Percentiles rank a stretch among this genome's conserved stretches.
Conservation (phyloP, 1,284 basidiomycete genomes). For the Papiliotrema fonsecae region DNA sequence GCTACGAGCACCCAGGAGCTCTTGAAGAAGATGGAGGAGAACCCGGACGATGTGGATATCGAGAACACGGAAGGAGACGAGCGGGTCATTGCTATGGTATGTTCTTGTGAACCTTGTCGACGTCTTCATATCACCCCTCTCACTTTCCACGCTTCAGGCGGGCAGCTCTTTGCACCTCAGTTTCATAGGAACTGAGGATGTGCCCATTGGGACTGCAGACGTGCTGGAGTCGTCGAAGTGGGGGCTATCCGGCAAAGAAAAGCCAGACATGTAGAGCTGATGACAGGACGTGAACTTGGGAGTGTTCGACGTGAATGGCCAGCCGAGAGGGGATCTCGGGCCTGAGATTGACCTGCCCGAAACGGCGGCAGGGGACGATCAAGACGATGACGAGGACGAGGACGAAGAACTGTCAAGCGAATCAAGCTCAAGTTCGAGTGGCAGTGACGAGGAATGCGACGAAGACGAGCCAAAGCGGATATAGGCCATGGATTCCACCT, state of each 20-base stretch:
- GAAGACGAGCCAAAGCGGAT: no score
- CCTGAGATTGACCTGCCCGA: slow-evolving; percentile 24
- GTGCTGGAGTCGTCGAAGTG: no score
- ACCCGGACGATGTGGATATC: slow-evolving; percentile 29
- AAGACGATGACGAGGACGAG: slow-evolving; percentile 6
- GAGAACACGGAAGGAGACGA: slow-evolving; percentile 24
- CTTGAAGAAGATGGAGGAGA: slow-evolving; percentile 14
- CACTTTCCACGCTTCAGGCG: background rate
- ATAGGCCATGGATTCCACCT: no score
- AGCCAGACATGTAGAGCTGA: background rate
- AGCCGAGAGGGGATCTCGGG: slow-evolving; percentile 19
- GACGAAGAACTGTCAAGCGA: no score
- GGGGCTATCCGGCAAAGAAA: no score
- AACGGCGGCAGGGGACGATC: slow-evolving; percentile 7
- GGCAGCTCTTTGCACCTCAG: no score
- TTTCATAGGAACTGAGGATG: no score
- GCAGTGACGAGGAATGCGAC: no score
- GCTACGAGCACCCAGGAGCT: slow-evolving; percentile 30
- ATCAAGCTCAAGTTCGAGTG: no score
- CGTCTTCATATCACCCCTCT: background rate
- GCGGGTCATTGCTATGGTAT: slow-evolving; percentile 28
- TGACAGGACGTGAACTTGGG: slow-evolving; percentile 38
- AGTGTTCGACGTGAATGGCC: slow-evolving; percentile 34
- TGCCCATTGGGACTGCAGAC: no score
- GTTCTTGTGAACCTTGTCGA: background rate